phyloP scores from a whole-genome alignment of 257 asterid species.

The Cinchona pubescens region DNA sequence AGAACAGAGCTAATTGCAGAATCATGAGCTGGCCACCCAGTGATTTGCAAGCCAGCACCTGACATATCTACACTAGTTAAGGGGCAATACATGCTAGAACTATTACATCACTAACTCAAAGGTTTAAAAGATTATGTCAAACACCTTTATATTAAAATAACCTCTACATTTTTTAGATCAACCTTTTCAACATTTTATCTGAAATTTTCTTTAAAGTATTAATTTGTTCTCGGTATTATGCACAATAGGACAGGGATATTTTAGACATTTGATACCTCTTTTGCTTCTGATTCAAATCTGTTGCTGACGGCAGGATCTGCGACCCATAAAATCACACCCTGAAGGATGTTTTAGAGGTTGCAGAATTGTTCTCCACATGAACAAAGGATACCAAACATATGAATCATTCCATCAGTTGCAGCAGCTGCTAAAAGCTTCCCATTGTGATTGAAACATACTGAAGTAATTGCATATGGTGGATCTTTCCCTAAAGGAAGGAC shows the following conservation, averaged over 20 bases:
- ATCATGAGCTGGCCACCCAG: constrained; percentile 99
- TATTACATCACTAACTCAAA: background rate
- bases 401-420: constrained; percentile 95
- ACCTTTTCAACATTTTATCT: background rate
- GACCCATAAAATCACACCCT: background rate
- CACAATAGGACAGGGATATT: background rate
- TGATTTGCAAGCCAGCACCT: constrained; percentile 92
- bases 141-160: background rate
- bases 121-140: background rate
- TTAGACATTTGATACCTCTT: background rate
- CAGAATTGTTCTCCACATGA: background rate
- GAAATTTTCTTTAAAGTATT: background rate
- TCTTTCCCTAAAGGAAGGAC: constrained; percentile 98
- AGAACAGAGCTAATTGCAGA: constrained; percentile 80
- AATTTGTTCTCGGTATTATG: background rate
- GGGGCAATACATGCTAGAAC: constrained; percentile 15
- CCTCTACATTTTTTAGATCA: background rate
- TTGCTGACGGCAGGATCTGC: background rate
- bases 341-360: constrained; percentile 1
- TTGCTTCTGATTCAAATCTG: background rate
- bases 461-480: constrained; percentile 94
- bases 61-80: constrained; percentile 80
- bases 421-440: constrained; percentile 99
- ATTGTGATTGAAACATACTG: constrained; percentile 90
- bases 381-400: constrained; percentile 92